Percentiles rank a stretch among this genome's conserved stretches.
Conservation (phyloP, 2,329 filamentous ascomycete species). For the Boeremia exigua region DNA sequence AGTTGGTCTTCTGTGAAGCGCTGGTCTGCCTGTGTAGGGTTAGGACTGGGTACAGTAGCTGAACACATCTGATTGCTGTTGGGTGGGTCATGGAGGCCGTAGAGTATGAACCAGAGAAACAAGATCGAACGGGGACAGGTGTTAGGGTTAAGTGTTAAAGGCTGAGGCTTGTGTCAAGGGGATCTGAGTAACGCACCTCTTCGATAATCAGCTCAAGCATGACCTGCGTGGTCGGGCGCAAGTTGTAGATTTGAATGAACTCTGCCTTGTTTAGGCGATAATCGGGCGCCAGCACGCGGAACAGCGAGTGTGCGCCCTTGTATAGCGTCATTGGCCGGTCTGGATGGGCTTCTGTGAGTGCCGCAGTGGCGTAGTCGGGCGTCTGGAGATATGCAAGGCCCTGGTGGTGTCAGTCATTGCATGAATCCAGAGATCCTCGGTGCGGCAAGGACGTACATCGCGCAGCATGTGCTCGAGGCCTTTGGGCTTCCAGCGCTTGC, state of each 20-base stretch:
- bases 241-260: slow-evolving; percentile 48
- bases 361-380: slow-evolving; percentile 31
- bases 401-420: slow-evolving; percentile 30
- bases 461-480: slow-evolving; percentile 68
- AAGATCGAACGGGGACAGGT: not conserved
- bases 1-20: slow-evolving; percentile 42
- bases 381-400: slow-evolving; percentile 56
- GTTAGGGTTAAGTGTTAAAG: not conserved
- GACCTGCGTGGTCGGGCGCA: slow-evolving; percentile 39
- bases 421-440: not conserved
- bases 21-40: slow-evolving; percentile 24
- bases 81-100: too few relatives aligned
- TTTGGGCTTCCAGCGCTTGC: slow-evolving; percentile 44
- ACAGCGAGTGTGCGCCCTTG: slow-evolving; percentile 40
- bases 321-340: slow-evolving; percentile 43
- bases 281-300: slow-evolving; percentile 37
- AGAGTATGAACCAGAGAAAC: not conserved
- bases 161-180: too few relatives aligned
- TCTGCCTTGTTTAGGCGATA: slow-evolving; percentile 47
- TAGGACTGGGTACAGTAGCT: not conserved
- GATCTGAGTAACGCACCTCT: too few relatives aligned
- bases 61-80: too few relatives aligned
- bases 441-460: slow-evolving; percentile 60
- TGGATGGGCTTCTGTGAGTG: slow-evolving; percentile 26
- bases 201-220: slow-evolving; percentile 46